phyloP scores from a whole-genome alignment of 805 yeast genomes.

The Millerago galiae region DNA sequence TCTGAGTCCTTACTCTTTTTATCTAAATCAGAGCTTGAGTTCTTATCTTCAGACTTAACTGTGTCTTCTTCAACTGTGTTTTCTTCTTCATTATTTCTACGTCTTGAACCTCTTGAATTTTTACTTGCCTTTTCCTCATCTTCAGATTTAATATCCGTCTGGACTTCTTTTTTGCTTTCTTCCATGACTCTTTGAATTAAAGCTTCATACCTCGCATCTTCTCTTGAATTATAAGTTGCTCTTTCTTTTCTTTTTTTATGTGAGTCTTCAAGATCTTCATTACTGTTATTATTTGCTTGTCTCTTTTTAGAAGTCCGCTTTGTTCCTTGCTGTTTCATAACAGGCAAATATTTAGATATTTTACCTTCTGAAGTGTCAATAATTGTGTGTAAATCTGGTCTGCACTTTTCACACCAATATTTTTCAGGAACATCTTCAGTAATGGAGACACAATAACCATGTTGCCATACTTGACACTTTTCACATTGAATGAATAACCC shows the following conservation, averaged over 20 bases:
- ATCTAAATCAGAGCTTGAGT: slow-evolving; percentile 1
- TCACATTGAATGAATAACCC: slow-evolving; percentile 85
- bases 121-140: slow-evolving; percentile 5
- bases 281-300: slow-evolving; percentile 3
- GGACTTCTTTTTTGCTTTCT: slow-evolving; percentile 33
- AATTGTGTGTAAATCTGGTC: slow-evolving; percentile 73
- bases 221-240: slow-evolving; percentile 33
- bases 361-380: slow-evolving; percentile 40
- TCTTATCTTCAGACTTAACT: neutral
- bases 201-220: slow-evolving; percentile 37
- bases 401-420: slow-evolving; percentile 91
- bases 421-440: slow-evolving; percentile 69
- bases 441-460: slow-evolving; percentile 91
- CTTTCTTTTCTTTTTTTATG: slow-evolving; percentile 27
- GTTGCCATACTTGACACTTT: slow-evolving; percentile 94
- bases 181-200: slow-evolving; percentile 35
- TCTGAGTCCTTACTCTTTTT: slow-evolving; percentile 10
- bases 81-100: slow-evolving; percentile 4
- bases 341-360: slow-evolving; percentile 44
- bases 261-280: slow-evolving; percentile 10
- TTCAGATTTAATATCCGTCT: slow-evolving; percentile 9
- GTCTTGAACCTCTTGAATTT: slow-evolving; percentile 8
- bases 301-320: slow-evolving; percentile 22
- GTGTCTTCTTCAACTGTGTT: neutral
- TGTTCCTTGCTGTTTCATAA: slow-evolving; percentile 24